These are phyloP conservation scores for Triticum monococcum DNA, from an alignment of 176 grass and related monocot species.

Conservation along the genomic window DNA sequence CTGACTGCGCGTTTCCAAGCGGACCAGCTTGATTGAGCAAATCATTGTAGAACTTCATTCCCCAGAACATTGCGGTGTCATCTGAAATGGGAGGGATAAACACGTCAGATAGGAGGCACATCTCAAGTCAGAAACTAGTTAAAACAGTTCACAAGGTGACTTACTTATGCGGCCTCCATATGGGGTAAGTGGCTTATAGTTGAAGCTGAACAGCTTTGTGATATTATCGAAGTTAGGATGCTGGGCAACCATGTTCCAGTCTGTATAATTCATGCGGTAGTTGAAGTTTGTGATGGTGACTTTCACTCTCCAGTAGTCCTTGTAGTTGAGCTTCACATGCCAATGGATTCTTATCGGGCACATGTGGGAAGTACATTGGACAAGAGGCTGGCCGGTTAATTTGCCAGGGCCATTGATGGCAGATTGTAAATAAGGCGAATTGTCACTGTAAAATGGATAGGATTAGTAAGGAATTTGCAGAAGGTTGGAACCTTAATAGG, in stretches of 20 bases:
- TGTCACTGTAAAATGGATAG: conserved; percentile 46
- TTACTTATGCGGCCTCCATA: conserved; percentile 84
- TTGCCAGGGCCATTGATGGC: conserved; percentile 73
- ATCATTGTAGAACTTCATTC: conserved; percentile 92
- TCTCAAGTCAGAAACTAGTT: conserved; percentile 18
- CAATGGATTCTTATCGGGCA: conserved; percentile 89
- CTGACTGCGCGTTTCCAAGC: conserved; percentile 73
- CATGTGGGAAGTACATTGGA: conserved; percentile 93
- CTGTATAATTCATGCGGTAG: conserved; percentile 90
- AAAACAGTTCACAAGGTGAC: conserved; percentile 28
- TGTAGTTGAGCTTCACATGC: conserved; percentile 95
- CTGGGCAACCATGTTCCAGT: conserved; percentile 82
- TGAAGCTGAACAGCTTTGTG: conserved; percentile 74
- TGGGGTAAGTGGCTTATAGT: conserved; percentile 86
- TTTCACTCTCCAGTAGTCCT: conserved; percentile 94
- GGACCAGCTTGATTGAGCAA: conserved; percentile 78
- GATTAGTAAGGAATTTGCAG: conserved; percentile 22
- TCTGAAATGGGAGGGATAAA: conserved; percentile 44
- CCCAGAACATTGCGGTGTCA: conserved; percentile 94
- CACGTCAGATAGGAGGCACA: conserved; percentile 18
- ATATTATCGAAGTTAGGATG: conserved; percentile 93
- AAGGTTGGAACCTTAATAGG: neutral
- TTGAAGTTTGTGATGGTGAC: conserved; percentile 89
- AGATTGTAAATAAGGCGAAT: conserved; percentile 76
- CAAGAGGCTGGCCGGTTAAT: conserved; percentile 57